Evolutionary conservation across 495 filamentous ascomycete species (phyloP), one percentile per base, ranked within the genome.

Genomic region (Parathielavia appendiculata): DNA sequence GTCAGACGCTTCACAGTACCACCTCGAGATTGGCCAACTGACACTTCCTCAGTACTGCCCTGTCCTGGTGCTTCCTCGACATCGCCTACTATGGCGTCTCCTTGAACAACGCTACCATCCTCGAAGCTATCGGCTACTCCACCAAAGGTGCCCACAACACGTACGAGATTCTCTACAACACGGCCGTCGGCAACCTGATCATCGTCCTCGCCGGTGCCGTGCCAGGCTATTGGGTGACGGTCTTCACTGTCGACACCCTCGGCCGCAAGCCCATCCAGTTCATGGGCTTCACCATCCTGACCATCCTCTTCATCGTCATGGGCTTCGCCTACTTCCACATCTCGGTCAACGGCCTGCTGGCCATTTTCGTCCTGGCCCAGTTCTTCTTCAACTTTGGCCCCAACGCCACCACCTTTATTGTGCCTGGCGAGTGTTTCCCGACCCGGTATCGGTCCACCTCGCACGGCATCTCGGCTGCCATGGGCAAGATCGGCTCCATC

Each of bases 361-460:
- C 76, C n/a, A 79, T 90, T 56, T 93, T 92, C 66, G 79, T 92
- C 19, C 72, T 93, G 4, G 84, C 85, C n/a, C 86, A 92, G 62
- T 89, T 90, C 75, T 92, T 77, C 65, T 76, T 79, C 69, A 77
- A 77, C 65, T 76, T 89, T 58, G 85, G 90, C 1, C 91, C 91
- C 52, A 95, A 95, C 71, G 79, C 88, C 1, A 95, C 89, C 20
- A 95, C 90, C 35, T 95, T 95, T 76, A 87, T 95, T 64, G 85
- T 95, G 0, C 91, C 91, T 11, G 91, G 90, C 20, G 91, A 96
- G 69, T 87, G 84, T 64, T 96, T 93, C 76, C 91, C 91, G 0
- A 95, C 91, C 5, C 84, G 90, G 44, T 93, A 92, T 67, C 81
- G 91, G 4, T 87, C 85, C 10, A 90, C 89, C 34, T 87, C 87